Conservation (phyloP, 2,329 filamentous ascomycete genomes). For the Botrytis sinoallii region DNA sequence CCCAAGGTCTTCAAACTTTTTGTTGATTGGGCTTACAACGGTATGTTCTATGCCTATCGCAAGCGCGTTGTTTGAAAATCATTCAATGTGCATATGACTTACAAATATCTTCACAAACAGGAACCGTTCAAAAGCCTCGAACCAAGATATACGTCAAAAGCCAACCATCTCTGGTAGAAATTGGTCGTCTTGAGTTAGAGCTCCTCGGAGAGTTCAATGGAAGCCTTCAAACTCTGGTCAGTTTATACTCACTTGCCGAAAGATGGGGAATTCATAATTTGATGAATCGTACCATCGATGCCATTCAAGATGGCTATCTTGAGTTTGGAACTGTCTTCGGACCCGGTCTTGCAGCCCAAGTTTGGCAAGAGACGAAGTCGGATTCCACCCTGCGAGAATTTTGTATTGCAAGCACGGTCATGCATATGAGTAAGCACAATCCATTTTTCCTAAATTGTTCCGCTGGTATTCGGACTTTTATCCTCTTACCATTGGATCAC, state of each 20-base stretch:
- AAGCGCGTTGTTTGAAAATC: background rate
- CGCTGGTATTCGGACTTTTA: too few relatives aligned
- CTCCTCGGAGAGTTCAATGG: conserved; percentile 21
- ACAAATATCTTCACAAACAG: background rate
- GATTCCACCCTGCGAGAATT: conserved; percentile 26
- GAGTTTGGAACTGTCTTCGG: conserved; percentile 24
- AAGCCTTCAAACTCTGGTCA: conserved; percentile 18
- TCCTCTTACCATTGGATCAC: background rate
- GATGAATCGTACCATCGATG: conserved; percentile 26
- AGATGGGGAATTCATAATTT: conserved; percentile 21
- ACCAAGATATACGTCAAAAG: conserved; percentile 6
- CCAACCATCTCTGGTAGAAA: background rate
- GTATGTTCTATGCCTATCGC: background rate
- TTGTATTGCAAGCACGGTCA: conserved; percentile 23
- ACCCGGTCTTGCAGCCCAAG: conserved; percentile 13
- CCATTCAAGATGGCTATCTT: conserved; percentile 27
- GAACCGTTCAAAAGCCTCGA: conserved; percentile 15
- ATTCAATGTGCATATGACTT: background rate
- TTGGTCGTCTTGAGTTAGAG: conserved; percentile 14
- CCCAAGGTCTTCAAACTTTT: conserved; percentile 21
- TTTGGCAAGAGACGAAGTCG: conserved; percentile 22
- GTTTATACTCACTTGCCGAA: conserved; percentile 25
- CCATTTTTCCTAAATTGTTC: background rate
- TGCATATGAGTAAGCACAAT: conserved; percentile 18
- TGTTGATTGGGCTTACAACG: conserved; percentile 22